phyloP scores from a whole-genome alignment of 768 basidiomycete species.

The Gloeopeniophorella convolvens region DNA sequence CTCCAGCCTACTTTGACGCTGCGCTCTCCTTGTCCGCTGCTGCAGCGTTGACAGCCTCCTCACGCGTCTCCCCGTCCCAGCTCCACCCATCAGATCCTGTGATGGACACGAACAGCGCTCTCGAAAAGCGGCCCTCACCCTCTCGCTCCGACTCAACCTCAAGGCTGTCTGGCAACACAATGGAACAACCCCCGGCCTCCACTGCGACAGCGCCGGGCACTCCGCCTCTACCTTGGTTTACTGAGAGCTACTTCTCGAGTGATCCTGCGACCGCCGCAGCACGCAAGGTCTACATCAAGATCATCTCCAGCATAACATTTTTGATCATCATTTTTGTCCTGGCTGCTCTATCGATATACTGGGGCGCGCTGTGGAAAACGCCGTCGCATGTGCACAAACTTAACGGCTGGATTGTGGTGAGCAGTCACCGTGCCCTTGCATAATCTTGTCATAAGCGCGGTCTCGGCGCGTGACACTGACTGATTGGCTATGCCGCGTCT shows the following conservation, averaged over 20 bases:
- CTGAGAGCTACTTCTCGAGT: slow-evolving; percentile 18
- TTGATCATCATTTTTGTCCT: slow-evolving; percentile 37
- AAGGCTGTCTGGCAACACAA: background rate
- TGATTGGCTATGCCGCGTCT: background rate
- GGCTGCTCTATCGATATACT: slow-evolving; percentile 49
- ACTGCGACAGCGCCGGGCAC: background rate
- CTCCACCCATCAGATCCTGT: no score
- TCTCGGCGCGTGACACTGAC: background rate
- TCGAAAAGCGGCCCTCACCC: background rate
- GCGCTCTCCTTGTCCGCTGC: no score
- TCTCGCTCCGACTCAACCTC: no score
- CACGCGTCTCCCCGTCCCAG: no score
- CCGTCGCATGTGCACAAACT: slow-evolving; percentile 35
- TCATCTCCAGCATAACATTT: slow-evolving; percentile 31
- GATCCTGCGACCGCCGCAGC: slow-evolving; percentile 22
- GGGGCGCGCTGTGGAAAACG: slow-evolving; percentile 49
- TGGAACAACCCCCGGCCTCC: background rate
- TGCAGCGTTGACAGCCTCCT: no score
- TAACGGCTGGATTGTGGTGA: slow-evolving; percentile 52
- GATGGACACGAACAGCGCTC: no score
- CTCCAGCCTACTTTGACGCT: no score
- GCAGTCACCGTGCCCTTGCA: no score
- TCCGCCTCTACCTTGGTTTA: slow-evolving; percentile 14
- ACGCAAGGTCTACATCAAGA: slow-evolving; percentile 37
- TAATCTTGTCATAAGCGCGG: background rate